A percentile compares a stretch with the other conserved stretches of the same genome.
These are phyloP conservation scores for Fusarium xylarioides DNA, from an alignment of 2,329 filamentous ascomycete species.

Conservation along the genomic window DNA sequence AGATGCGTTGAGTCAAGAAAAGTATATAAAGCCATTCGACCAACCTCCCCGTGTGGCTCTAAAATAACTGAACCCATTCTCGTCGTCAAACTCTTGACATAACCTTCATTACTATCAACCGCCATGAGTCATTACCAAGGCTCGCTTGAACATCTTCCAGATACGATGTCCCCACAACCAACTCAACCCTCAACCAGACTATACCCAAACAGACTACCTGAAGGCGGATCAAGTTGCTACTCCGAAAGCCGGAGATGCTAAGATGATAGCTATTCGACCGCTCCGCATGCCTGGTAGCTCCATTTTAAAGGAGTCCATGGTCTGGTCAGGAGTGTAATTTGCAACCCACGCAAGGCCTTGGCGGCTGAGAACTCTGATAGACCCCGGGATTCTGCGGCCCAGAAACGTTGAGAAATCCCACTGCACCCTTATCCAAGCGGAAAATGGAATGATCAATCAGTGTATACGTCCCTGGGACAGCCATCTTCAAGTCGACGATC, in stretches of 20 bases:
- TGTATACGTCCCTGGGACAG: conserved; percentile 19
- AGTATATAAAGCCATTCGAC: background rate
- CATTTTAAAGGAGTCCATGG: background rate
- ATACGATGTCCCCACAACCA: background rate
- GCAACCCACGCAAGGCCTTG: background rate
- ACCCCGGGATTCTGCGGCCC: background rate
- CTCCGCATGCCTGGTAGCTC: background rate
- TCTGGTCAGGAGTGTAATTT: background rate
- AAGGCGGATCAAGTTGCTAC: background rate
- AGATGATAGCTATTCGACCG: background rate
- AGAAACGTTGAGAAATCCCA: background rate
- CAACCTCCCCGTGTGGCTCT: background rate
- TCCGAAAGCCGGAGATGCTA: background rate
- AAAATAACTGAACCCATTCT: background rate
- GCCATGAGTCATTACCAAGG: background rate
- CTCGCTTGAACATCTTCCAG: background rate
- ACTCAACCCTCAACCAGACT: background rate
- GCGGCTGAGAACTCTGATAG: background rate
- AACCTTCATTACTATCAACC: too few relatives aligned
- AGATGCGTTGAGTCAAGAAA: background rate
- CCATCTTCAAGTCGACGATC: conserved; percentile 24
- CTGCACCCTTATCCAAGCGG: conserved; percentile 18
- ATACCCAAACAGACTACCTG: background rate
- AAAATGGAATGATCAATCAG: conserved; percentile 22
- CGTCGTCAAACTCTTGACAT: too few relatives aligned